A percentile compares a stretch with the other conserved stretches of the same genome.
phyloP scores from a whole-genome alignment of 2,329 filamentous ascomycete genomes.

The Ceratocystis albifundus region DNA sequence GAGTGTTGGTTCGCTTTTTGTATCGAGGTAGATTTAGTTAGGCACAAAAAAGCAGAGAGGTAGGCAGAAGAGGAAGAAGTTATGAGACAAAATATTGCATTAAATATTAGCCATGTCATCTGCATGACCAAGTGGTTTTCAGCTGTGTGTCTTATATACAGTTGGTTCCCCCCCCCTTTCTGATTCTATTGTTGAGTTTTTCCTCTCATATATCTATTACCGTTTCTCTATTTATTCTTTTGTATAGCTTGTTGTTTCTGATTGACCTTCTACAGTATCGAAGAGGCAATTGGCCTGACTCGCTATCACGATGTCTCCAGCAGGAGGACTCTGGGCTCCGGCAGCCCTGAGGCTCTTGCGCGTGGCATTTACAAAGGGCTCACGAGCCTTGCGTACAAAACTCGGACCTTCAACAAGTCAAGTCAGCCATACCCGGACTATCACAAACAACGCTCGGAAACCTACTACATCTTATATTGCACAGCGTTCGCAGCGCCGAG shows the following conservation, averaged over 20 bases:
- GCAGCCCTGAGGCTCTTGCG: constrained; percentile 45
- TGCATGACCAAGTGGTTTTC: constrained; percentile 18
- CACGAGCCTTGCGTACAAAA: constrained; percentile 41
- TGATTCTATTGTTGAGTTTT: neutral
- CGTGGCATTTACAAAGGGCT: constrained; percentile 41
- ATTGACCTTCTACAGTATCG: constrained; percentile 8
- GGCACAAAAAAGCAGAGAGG: constrained; percentile 12
- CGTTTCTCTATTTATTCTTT: constrained; percentile 8
- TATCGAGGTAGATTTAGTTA: constrained; percentile 7
- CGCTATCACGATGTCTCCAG: constrained; percentile 40
- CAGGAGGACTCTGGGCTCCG: constrained; percentile 47
- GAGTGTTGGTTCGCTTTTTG: constrained; percentile 15
- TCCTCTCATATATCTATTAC: neutral
- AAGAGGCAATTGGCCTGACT: constrained; percentile 14
- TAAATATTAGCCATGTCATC: constrained; percentile 15
- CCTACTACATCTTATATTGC: constrained; percentile 43
- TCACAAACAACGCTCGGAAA: constrained; percentile 37
- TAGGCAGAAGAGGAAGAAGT: neutral
- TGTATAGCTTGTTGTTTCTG: constrained; percentile 16
- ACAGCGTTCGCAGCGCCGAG: constrained; percentile 39
- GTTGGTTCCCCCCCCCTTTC: constrained; percentile 3
- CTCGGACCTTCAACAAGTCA: constrained; percentile 36
- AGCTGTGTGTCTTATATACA: constrained; percentile 19
- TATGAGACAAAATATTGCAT: constrained; percentile 7
- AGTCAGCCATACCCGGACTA: constrained; percentile 38